Base-by-base conservation (phyloP, 75 land plant genomes). In the Ceratopteris richardii region DNA sequence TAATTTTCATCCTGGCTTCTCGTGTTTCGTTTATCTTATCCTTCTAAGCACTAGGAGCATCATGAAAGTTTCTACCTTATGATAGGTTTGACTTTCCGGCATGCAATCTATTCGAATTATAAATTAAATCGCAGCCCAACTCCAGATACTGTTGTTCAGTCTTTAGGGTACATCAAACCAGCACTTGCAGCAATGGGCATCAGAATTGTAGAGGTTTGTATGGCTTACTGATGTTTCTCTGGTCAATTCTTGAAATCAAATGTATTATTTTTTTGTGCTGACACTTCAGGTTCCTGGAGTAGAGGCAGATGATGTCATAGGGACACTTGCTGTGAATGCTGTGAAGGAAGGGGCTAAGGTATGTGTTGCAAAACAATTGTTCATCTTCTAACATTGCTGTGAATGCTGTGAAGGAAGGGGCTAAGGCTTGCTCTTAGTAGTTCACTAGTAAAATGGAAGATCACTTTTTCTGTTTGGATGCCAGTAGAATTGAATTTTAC, bases 221-320 rank as follows among this genome's bases (percentile, higher is more conserved):
- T 9, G 3, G 14, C 29, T 23, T 30, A 9, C 10, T 14, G 9
- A 16, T 39, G 6, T 23, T 33, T 33, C 18, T 58, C 18, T 40
- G 2, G 50, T n/a, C 14, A 18, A 46, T 14, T 5, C 17, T 28
- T 54, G 17, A 23, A 21, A 11, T 18, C 3, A 54, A 54, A 16
- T 88, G 19, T 73, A 77, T 59, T 83, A 80, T 2, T 71, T 92
- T 61, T 84, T 85, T 80, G 97, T 80, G 62, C 47, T 16, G 0
- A 19, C 6, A 3, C 42, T 23, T 44, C 74, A 87, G 92, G 85
- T 82, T 50, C 90, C 94, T 22, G 97, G 97, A 24, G 89, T 92
- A 10, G 97, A 92, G 76, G 97, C 97, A 41, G 97, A 92, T 66
- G 97, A 92, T 70, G 97, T 92, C 24, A 82, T 88, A 63, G 97